Percentiles rank a stretch among this genome's conserved stretches.
phyloP scores from a whole-genome alignment of 495 filamentous ascomycete genomes.

The Podospora sp. region DNA sequence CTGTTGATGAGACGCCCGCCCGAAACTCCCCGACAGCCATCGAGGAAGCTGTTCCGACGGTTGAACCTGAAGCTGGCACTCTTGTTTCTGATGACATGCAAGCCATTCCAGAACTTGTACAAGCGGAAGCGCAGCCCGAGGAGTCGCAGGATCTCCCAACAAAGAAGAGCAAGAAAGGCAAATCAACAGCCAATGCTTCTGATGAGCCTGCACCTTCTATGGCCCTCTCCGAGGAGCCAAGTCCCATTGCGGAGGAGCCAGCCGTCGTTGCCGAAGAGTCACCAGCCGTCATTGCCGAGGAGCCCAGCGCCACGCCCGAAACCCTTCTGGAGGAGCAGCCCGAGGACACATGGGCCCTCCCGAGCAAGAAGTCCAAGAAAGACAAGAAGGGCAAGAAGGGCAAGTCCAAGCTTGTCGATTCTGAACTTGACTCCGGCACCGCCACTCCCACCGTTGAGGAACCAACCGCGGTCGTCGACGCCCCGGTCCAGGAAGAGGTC shows the following conservation, averaged over 20 bases:
- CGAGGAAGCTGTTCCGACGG: not conserved
- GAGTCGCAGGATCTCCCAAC: conserved; percentile 14
- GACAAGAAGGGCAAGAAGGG: conserved; percentile 43
- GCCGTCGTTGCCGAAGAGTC: not conserved
- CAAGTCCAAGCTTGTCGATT: conserved; percentile 24
- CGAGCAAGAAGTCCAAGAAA: conserved; percentile 39
- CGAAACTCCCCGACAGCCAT: not conserved
- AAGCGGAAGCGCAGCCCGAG: conserved; percentile 1
- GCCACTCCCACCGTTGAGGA: not conserved
- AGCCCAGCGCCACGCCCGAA: not conserved
- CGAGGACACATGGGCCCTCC: conserved; percentile 15
- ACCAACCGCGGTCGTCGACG: not conserved
- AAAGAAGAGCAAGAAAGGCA: conserved; percentile 30
- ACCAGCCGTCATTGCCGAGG: not conserved
- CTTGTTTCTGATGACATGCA: not conserved
- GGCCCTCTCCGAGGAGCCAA: conserved; percentile 2
- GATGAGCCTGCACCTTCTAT: conserved; percentile 26
- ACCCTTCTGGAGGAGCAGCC: not conserved
- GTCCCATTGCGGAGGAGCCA: not conserved
- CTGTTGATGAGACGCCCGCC: conserved; percentile 9
- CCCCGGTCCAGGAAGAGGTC: not conserved
- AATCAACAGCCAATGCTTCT: conserved; percentile 28
- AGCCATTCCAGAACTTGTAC: not conserved
- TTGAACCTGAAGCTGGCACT: not conserved
- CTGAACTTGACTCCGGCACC: conserved; percentile 3